A percentile compares a stretch with the other conserved stretches of the same genome.
Conservation (phyloP, 2,329 filamentous ascomycete genomes). For the Beauveria sp. region DNA sequence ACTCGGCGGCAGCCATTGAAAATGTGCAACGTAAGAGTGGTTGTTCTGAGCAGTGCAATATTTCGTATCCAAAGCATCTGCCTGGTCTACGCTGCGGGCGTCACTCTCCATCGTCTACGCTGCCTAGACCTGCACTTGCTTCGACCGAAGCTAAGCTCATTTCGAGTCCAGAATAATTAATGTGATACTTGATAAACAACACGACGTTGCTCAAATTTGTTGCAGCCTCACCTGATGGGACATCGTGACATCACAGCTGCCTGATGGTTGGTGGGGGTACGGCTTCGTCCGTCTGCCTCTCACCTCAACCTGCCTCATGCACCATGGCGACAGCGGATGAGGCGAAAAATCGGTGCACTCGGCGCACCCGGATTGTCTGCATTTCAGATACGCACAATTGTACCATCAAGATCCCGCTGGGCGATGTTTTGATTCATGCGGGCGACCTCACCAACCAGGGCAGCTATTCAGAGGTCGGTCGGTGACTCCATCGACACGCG, state of each 20-base stretch:
- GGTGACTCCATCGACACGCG: neutral
- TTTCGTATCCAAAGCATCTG: no score
- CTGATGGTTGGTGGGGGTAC: neutral
- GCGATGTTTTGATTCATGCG: constrained; percentile 69
- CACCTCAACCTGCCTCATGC: neutral
- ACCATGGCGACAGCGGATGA: neutral
- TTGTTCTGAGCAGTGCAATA: no score
- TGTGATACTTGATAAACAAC: no score
- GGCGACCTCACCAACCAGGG: constrained; percentile 73
- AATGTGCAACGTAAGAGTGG: no score
- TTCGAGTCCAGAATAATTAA: no score
- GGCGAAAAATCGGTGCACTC: neutral
- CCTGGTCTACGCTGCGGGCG: no score
- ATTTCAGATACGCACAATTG: constrained; percentile 71
- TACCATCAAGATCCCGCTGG: constrained; percentile 56
- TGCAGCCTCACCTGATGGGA: neutral
- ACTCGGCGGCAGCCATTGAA: no score
- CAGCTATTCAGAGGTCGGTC: constrained; percentile 42
- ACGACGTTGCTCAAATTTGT: no score
- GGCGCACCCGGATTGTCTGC: constrained; percentile 61
- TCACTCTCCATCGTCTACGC: no score
- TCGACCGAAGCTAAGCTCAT: no score
- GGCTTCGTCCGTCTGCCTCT: neutral
- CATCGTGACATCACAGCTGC: neutral
- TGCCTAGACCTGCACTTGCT: no score